Base-by-base conservation (phyloP, 495 filamentous ascomycete species). In the Penicillium robsamsonii region DNA sequence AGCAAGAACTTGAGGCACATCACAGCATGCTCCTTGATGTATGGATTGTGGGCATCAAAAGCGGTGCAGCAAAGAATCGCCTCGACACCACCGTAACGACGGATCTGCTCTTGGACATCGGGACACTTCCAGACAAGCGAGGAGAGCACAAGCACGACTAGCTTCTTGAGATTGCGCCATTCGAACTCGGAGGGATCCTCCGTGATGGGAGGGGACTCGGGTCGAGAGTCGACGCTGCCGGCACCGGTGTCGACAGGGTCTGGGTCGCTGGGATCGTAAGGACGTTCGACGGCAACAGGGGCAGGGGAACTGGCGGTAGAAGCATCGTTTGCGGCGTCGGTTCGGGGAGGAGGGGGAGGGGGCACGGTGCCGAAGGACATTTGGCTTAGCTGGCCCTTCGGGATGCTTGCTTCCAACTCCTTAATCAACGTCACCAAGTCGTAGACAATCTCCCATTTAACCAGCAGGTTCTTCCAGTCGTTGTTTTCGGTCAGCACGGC, bases 91-190 rank as follows among this genome's bases (percentile, higher is more conserved):
- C 89, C 90, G 59, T 89, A 81, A 25, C 82, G 77, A 22, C 93
- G 79, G 48, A 97, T 89, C 67, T 97, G 92, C 55, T 88, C 80
- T 68, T 97, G 92, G 0, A 96, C 92, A 10, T 79, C 79, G 4
- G 85, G 82, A 59, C 79, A 83, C 83, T 95, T 79, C 90, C 90
- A 80, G 56, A 96, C 83, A 7, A 97, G 81, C 3, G 87, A 90
- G 3, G 87, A 89, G 10, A 96, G 82, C 22, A 96, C 92, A 50
- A 92, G 85, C 4, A 97, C 85, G 24, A 94, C 87, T 46, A 95
- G 86, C 58, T 91, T 92, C 75, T 97, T 97, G 60, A 97, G 85
- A 55, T 92, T 94, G 35, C 88, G 79, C 92, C 92, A 97, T 53
- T 94, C 88, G 66, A 95, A 97, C 60, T 95, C 88, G 35, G 89